Percentiles rank a stretch among this genome's conserved stretches.
Conservation (phyloP, 2,329 filamentous ascomycete genomes). For the Microsporum canis region DNA sequence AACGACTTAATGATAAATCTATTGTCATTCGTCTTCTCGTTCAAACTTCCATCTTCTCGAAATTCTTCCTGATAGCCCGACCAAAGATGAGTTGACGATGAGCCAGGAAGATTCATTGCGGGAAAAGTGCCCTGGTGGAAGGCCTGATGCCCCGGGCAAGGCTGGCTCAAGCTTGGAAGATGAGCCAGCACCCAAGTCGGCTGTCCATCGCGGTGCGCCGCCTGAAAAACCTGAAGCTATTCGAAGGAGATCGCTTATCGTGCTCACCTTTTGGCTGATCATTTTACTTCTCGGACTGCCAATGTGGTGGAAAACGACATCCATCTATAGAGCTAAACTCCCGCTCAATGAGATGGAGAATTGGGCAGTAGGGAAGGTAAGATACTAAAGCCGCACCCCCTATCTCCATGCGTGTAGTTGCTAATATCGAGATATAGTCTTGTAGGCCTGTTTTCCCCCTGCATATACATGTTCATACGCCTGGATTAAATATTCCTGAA, state of each 20-base stretch:
- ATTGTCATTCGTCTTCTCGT: background rate
- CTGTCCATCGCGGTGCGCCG: slow-evolving; percentile 43
- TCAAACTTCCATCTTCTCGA: background rate
- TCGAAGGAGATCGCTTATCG: slow-evolving; percentile 59
- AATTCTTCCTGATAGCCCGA: background rate
- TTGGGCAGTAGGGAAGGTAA: slow-evolving; percentile 83
- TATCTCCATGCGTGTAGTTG: background rate
- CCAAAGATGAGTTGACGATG: background rate
- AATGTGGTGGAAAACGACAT: slow-evolving; percentile 92
- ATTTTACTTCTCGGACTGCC: slow-evolving; percentile 75
- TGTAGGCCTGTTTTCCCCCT: slow-evolving; percentile 84
- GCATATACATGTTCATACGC: slow-evolving; percentile 64
- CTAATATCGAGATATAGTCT: slow-evolving; percentile 42
- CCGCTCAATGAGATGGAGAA: slow-evolving; percentile 77
- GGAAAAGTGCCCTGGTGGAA: background rate
- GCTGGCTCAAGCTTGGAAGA: background rate
- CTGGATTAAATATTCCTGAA: slow-evolving; percentile 53
- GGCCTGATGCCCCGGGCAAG: background rate
- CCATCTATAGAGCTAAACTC: slow-evolving; percentile 75
- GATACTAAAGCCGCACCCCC: slow-evolving; percentile 13
- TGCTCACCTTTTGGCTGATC: slow-evolving; percentile 83
- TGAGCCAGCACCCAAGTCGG: background rate
- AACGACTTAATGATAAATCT: no score
- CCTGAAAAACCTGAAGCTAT: slow-evolving; percentile 62
- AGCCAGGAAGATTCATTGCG: background rate